Evolutionary conservation across 2,329 filamentous ascomycete species (phyloP), one percentile per base, ranked within the genome.

Genomic region (Lachnellula hyalina): DNA sequence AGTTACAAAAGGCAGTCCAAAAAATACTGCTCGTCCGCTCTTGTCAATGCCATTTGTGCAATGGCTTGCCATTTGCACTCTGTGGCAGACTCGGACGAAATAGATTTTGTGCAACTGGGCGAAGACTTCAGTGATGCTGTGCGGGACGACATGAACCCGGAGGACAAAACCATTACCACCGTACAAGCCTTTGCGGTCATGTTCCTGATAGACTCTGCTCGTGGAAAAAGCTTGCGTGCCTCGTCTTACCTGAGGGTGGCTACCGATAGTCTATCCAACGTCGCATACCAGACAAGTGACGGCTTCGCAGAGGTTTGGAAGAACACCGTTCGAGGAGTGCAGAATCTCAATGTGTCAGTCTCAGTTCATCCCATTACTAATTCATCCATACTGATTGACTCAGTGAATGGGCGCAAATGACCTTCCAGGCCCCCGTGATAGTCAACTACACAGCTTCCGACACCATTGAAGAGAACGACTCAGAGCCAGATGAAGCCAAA

Each of bases 351-450:
- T 45, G 62, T 68, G 70, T 72, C 53, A 63, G 68, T 65, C 15
- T 6, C 12, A 11, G 12, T 48, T 41, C 35, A 38, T 46, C 40
- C 15, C 17, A 5, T 46, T 12, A 17, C 32, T 38, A 6, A 14
- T n/a, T 15, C 35, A 28, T 21, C 32, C 32, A 25, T 36, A 56
- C 63, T 69, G 61, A 70, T 51, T 35, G 25, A 44, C 15, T 36
- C 42, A 71, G 68, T 55, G 67, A 70, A 56, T 71, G 69, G 69
- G 63, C 66, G 28, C 66, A 66, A 41, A 57, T 67, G 40, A 69
- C 67, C 6, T 70, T 66, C 44, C 63, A 68, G 38, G 54, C 58
- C 9, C 63, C 68, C 8, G 49, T 51, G 9, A 46, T 38, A 1
- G 8, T 63, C 11, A 51, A 47, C 5, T 47, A 56, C 19, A 40